Evolutionary conservation across 306 rosid species (phyloP).

Genomic region (Ormosia semicastrata): DNA sequence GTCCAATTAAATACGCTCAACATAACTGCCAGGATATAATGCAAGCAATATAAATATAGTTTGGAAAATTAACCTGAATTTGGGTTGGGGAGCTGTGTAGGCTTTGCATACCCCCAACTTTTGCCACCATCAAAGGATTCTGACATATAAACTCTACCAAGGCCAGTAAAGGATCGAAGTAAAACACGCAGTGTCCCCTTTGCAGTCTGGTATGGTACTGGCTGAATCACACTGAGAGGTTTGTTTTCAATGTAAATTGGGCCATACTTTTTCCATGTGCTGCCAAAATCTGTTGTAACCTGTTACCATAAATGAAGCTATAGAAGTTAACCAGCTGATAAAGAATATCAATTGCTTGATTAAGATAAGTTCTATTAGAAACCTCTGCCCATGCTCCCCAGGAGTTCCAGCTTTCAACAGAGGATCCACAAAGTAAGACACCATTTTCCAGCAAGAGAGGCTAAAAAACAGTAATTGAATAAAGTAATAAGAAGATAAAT

Average conservation of each 20-base stretch:
- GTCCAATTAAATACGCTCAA: neutral
- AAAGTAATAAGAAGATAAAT: neutral
- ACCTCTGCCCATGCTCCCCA: constrained; percentile 99
- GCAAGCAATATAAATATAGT: constrained; percentile 6
- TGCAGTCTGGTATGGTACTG: constrained; percentile 76
- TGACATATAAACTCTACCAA: constrained; percentile 62
- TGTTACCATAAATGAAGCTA: constrained; percentile 36
- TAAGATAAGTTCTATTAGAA: constrained; percentile 7
- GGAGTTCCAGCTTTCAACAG: constrained; percentile 97
- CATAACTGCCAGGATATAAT: neutral
- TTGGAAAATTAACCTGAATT: constrained; percentile 69
- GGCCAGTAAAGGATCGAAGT: constrained; percentile 69
- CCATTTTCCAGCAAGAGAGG: constrained; percentile 89
- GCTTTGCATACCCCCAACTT: constrained; percentile 70
- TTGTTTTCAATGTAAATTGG: constrained; percentile 68
- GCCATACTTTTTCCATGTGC: constrained; percentile 80
- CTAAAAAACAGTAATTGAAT: constrained; percentile 40
- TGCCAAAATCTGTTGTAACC: constrained; percentile 68
- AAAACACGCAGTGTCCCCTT: constrained; percentile 78
- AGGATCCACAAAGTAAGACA: constrained; percentile 81
- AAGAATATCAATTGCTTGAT: neutral
- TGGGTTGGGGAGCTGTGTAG: constrained; percentile 86
- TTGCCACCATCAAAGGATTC: constrained; percentile 81
- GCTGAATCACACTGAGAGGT: constrained; percentile 83
- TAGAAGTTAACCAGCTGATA: constrained; percentile 15